Percentiles rank a stretch among this genome's conserved stretches.
Conservation (phyloP, 2,329 filamentous ascomycete species). For the Ilyonectria destructans region DNA sequence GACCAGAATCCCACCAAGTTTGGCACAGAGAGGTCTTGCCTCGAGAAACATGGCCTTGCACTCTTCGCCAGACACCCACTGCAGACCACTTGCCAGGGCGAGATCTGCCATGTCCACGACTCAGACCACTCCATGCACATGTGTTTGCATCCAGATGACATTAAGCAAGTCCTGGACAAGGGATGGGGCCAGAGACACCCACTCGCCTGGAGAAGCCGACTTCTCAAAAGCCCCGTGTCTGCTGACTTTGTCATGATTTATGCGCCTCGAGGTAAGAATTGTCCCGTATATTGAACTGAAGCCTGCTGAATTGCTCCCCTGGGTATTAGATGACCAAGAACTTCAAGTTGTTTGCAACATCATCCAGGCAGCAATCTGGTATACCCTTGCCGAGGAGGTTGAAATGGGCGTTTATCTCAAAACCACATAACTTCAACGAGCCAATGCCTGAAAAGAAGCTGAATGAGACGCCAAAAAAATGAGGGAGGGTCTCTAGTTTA, state of each 20-base stretch:
- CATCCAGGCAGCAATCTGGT: constrained; percentile 83
- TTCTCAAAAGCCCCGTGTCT: constrained; percentile 77
- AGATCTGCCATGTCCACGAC: constrained; percentile 86
- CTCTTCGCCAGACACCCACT: constrained; percentile 79
- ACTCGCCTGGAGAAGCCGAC: constrained; percentile 77
- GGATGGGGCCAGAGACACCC: constrained; percentile 86
- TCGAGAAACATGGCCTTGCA: constrained; percentile 87
- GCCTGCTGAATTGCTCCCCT: constrained; percentile 19
- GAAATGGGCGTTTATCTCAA: constrained; percentile 51
- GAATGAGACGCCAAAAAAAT: background rate
- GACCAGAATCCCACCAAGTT: constrained; percentile 63
- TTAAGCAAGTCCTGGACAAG: constrained; percentile 78
- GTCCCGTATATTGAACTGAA: background rate
- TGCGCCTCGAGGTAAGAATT: constrained; percentile 74
- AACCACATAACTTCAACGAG: constrained; percentile 22
- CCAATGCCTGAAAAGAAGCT: background rate
- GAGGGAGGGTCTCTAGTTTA: background rate
- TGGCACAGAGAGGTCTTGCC: constrained; percentile 79
- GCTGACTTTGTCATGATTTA: constrained; percentile 87
- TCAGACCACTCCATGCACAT: constrained; percentile 85
- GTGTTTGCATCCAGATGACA: constrained; percentile 85
- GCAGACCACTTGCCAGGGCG: constrained; percentile 82
- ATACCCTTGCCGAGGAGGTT: constrained; percentile 65
- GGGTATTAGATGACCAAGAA: constrained; percentile 71
- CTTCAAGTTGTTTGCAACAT: constrained; percentile 78